Base-by-base conservation (phyloP, 2,329 filamentous ascomycete genomes). In the Penicillium psychrosexuale region DNA sequence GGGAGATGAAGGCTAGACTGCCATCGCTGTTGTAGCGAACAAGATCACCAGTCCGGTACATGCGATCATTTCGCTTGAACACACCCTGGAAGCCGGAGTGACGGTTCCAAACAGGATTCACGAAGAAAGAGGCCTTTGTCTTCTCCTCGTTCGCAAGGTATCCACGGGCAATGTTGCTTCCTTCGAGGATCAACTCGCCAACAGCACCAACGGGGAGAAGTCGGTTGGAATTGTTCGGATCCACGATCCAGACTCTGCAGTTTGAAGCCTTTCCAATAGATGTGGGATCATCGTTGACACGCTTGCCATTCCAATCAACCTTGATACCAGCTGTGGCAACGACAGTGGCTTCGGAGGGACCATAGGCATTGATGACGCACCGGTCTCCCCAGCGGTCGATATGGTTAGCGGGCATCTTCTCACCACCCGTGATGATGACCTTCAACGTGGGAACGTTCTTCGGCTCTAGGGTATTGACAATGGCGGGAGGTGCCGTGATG, bases 401-500 rank as follows among this genome's bases (percentile, higher is more conserved):
- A 45, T 77, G 69, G 24, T 69, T 69, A 8, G 71, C 65, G 1
- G 75, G 69, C 59, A 75, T 71, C 36, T 77, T 75, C 54, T 81
- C 78, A 19, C 78, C 78, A 11, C 76, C 77, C 9, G 76, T 69
- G 2, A 72, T 67, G 42, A 82, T 62, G 0, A 70, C 72, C 49
- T 72, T 76, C 34, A 82, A 61, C 0, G 69, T 72, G 1, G 78
- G 77, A 1, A 82, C 72, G 12, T 70, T 72, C 34, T 72, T 67
- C 0, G 77, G 78, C 8, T 74, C 69, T 1, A 82, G 55, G 0
- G 77, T 72, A 19, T 75, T 72, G 0, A 83, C 82, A n/a, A 88
- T 76, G 0, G 83, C 77, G 2, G 84, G 82, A 0, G 85, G 87
- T 59, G 85, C 77, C 61, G 82, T 78, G 3, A 78, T 79, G 74